Base-by-base conservation (phyloP, 1,284 basidiomycete species). In the Ustilago hordei region DNA sequence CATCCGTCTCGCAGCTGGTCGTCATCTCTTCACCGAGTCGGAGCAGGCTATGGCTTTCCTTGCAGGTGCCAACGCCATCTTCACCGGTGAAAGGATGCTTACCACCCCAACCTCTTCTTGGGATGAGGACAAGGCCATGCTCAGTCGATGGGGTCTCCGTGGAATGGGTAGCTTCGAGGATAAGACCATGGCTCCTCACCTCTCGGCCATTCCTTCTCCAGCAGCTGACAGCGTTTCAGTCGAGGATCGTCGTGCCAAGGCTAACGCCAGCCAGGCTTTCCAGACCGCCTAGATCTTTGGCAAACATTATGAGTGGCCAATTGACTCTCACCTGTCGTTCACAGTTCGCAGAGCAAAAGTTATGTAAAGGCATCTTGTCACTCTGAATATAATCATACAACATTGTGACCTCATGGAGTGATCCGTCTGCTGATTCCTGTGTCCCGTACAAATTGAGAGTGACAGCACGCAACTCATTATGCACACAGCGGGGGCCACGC, bases 11-110 rank as follows among this genome's bases (percentile, higher is more conserved):
- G 95, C 96, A 2, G 96, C 96, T 17, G 96, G 96, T 56, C 89
- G 96, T 81, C 95, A 95, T 86, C 93, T 91, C 3, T 91, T 98
- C 84, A 90, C 89, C 75, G 96, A 99, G 88, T 90, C 93, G 8
- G 93, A 98, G 87, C 96, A 98, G 85, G 94, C 92, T 13, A 95
- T 99, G 93, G 95, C 94, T 83, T 99, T 98, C 88, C 93, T 98
- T 91, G 95, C 96, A 6, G 96, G 96, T 55, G 96, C 96, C 55
- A 99, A 99, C 85, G 96, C 96, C 45, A 93, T 98, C 76, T 99
- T 99, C 86, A 99, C 96, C 19, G 96, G 96, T 48, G 95, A 98
- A 85, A 90, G 92, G 83, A 98, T 98, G 96, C 87, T 99, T 75
- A 99, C 96, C 7, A 98, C 96, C 13, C 95, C 96, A 92, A 88